Evolutionary conservation across 176 grass and related monocot species (phyloP), one percentile per base, ranked within the genome.

Genomic region (Oryza longistaminata): DNA sequence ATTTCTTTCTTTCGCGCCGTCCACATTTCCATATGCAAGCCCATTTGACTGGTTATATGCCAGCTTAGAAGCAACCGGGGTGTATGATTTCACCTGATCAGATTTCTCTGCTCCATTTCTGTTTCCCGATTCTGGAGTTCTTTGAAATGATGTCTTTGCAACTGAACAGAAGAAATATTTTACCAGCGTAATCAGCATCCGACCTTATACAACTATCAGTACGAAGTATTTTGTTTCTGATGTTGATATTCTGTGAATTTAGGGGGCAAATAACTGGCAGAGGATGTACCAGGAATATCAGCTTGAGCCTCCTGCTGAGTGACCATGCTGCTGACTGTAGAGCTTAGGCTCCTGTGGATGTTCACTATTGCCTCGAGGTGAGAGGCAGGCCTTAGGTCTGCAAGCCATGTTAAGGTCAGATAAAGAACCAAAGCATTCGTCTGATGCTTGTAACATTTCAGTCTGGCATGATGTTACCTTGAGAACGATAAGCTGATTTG

Each of bases 281-380:
- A n/a, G 8, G 2, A 62, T 14, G 65, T 89, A 98, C 96, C 96
- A 42, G 78, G 83, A 85, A 81, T 92, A 66, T 72, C 83, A 48
- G 65, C 29, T 85, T 89, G 88, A 68, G 55, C 26, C 35, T 81
- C 85, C 61, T 74, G 81, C 40, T 88, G 83, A 3, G 75, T 68
- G 17, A 86, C 37, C 83, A 96, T 90, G 75, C 87, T 92, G 35
- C 75, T 86, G 78, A 99, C 50, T 6, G 91, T 92, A 35, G 91
- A 94, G 92, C 75, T 89, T 2, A 96, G 88, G 77, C 79, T 96
- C 86, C 66, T 94, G 74, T 93, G 88, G 26, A 99, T 96, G 61
- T 77, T 88, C 69, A 93, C 93, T 64, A 99, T 87, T 21, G 91
- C 78, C 70, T 94, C 93, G 9, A 99, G 81, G n/a, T 96, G 88